A percentile compares a stretch with the other conserved stretches of the same genome.
phyloP scores from a whole-genome alignment of 108 stramenopile species.

The Nannochloropsis gaditana region DNA sequence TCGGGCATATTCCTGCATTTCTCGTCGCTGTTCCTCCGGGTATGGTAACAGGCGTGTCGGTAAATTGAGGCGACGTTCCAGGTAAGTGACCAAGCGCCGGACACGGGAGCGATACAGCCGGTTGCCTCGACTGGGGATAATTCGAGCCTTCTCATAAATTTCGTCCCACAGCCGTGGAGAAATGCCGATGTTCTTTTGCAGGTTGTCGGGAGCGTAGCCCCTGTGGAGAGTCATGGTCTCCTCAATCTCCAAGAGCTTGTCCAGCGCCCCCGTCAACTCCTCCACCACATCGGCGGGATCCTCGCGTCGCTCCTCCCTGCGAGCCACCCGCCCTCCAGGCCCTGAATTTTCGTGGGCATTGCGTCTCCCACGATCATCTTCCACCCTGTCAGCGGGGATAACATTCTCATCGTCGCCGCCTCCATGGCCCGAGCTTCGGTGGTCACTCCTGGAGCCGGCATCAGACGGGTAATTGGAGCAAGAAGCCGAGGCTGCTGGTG shows the following conservation, averaged over 20 bases:
- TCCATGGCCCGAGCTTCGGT: too few relatives aligned
- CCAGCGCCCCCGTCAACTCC: not conserved
- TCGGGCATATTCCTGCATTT: too few relatives aligned
- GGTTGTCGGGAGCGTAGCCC: not conserved
- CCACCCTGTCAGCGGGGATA: too few relatives aligned
- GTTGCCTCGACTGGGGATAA: not conserved
- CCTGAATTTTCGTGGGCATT: too few relatives aligned
- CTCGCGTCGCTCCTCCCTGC: not conserved
- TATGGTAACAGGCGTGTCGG: too few relatives aligned
- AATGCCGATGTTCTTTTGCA: not conserved
- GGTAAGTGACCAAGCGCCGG: not conserved
- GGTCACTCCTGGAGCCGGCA: too few relatives aligned
- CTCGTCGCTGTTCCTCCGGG: too few relatives aligned
- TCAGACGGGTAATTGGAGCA: too few relatives aligned
- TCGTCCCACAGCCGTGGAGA: conserved; percentile 11
- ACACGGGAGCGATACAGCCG: conserved; percentile 12
- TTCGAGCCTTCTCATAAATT: not conserved
- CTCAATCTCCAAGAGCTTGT: not conserved
- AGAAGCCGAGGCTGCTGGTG: too few relatives aligned
- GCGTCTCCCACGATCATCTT: too few relatives aligned
- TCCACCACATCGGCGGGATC: not conserved
- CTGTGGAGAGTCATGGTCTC: not conserved
- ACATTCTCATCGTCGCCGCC: too few relatives aligned
- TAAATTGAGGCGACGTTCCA: not conserved
- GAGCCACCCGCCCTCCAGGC: too few relatives aligned